Evolutionary conservation across 192 early-diverging fungal species (phyloP).

Genomic region (Glomus cerebriforme): DNA sequence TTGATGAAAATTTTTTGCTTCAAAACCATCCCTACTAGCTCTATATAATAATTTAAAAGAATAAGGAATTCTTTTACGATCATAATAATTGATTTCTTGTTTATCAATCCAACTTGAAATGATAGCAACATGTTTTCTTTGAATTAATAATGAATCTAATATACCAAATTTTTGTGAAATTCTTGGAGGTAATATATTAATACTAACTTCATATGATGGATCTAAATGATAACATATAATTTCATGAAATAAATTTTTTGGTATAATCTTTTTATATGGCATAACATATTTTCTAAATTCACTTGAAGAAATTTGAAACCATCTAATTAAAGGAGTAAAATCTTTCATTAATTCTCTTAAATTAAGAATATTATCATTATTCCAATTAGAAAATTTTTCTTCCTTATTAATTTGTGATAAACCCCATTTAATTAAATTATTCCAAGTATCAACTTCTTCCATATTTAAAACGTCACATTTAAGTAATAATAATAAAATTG

Average conservation of each 20-base stretch:
- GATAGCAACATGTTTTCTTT: background rate
- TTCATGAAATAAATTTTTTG: background rate
- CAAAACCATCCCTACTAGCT: slow-evolving; percentile 11
- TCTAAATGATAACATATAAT: slow-evolving; percentile 8
- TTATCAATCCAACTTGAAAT: slow-evolving; percentile 27
- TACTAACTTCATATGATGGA: background rate
- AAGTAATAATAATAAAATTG: background rate
- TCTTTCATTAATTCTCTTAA: slow-evolving; percentile 2
- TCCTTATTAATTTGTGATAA: slow-evolving; percentile 3
- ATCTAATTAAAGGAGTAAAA: slow-evolving; percentile 31
- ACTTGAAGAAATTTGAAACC: slow-evolving; percentile 17
- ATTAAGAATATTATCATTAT: background rate
- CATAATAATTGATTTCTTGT: background rate
- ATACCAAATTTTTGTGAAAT: background rate
- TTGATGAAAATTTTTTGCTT: background rate
- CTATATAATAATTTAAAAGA: slow-evolving; percentile 2
- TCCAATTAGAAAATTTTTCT: slow-evolving; percentile 3
- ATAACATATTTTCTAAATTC: background rate
- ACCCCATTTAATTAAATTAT: slow-evolving; percentile 27
- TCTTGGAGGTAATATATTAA: slow-evolving; percentile 18
- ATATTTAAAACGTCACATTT: slow-evolving; percentile 7
- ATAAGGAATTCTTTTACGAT: background rate
- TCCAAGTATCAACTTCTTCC: slow-evolving; percentile 24
- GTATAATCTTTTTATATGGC: slow-evolving; percentile 4
- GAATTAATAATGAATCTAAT: slow-evolving; percentile 8